Evolutionary conservation across 2,329 filamentous ascomycete species (phyloP), one percentile per base, ranked within the genome.

Genomic region (Cercospora berteroae): DNA sequence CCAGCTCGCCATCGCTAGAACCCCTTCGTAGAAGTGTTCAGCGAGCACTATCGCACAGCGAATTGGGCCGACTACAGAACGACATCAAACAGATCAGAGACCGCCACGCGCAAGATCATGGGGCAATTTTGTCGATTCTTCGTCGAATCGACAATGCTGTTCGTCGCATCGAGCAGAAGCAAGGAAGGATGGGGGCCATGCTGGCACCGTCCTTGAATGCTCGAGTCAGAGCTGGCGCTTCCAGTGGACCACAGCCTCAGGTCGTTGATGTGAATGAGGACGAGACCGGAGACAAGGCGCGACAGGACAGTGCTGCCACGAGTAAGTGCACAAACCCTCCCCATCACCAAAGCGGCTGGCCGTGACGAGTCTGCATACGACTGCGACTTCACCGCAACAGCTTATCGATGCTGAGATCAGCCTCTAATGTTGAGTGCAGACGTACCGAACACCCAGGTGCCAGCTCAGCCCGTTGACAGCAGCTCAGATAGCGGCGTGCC

Each of bases 161-260:
- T 9, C 31, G 8, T 31, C 48, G 42, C 18, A 23, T 50, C 1
- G 13, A 20, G n/a, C 10, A 13, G 23, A 20, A 27, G 29, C 57
- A 42, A 25, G 33, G 7, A 6, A 62, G 10, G 9, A 31, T 52
- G 25, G 5, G 3, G 13, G 9, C 36, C 27, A 33, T 48, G 9
- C 25, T 8, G 13, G 18, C 8, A 13, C 25, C 27, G 3, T 27
- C 48, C 8, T 4, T 9, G 20, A 55, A 13, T 25, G 48, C 48
- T 55, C 13, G 48, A 27, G 48, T 3, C 25, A 50, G 60, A 62
- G 25, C 44, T 20, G 44, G 25, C 12, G 60, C 60, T 13, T 62
- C 42, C 23, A 62, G 60, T 20, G 23, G 31, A 31, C 60, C 60
- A 62, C 60, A 52, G 42, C 60, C 60, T n/a, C 31, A 60, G 33